phyloP scores from a whole-genome alignment of 208 protist species.

The Wallacemonas rigidus region DNA sequence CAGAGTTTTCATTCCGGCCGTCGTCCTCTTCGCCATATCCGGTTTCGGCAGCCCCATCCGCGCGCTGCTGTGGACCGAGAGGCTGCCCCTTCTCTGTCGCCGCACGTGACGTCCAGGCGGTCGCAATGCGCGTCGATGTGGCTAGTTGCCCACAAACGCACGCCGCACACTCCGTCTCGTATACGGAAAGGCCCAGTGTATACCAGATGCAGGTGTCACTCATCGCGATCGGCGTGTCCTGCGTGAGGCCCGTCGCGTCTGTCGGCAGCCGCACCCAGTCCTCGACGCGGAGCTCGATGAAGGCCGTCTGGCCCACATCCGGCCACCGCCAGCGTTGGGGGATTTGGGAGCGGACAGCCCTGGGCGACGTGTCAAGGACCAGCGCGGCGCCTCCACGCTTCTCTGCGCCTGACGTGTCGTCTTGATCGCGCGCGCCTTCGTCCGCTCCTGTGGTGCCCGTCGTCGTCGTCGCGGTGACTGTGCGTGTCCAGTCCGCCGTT shows the following conservation, averaged over 20 bases:
- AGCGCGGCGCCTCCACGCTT: neutral
- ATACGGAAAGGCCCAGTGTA: neutral
- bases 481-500: neutral
- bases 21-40: too few relatives aligned
- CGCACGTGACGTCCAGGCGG: neutral
- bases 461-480: too few relatives aligned
- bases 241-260: neutral
- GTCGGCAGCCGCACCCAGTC: conserved; percentile 18
- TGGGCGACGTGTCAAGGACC: too few relatives aligned
- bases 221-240: conserved; percentile 2
- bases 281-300: conserved; percentile 5
- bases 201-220: neutral
- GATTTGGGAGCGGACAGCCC: too few relatives aligned
- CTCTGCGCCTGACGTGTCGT: neutral
- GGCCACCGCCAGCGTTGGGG: conserved; percentile 8
- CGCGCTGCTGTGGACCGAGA: too few relatives aligned
- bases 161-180: neutral
- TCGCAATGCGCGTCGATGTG: too few relatives aligned
- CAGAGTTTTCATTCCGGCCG: too few relatives aligned
- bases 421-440: neutral
- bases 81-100: neutral
- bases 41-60: too few relatives aligned
- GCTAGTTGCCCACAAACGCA: too few relatives aligned
- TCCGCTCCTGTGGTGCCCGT: too few relatives aligned
- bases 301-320: neutral